Percentiles rank a stretch among this genome's conserved stretches.
phyloP scores from a whole-genome alignment of 345 rosid species.

The Pistacia integerrima region DNA sequence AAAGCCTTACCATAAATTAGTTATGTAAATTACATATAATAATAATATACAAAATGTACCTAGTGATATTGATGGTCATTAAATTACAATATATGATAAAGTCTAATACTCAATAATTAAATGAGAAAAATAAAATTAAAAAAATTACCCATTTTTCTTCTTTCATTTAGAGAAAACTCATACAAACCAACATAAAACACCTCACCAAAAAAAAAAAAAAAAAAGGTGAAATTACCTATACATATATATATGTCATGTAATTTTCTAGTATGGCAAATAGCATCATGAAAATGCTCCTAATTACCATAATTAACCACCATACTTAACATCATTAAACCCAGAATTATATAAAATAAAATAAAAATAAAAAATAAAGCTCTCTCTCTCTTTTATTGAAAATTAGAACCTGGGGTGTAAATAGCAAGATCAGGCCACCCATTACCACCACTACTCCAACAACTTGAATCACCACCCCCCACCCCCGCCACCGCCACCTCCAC shows the following conservation, averaged over 20 bases:
- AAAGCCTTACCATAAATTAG: not conserved
- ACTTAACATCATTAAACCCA: not conserved
- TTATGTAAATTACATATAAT: not conserved
- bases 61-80: not conserved
- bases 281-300: constrained; percentile 7
- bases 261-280: constrained; percentile 11
- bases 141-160: not conserved
- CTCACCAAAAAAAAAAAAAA: not conserved
- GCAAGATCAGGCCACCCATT: constrained; percentile 75
- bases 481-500: constrained; percentile 1
- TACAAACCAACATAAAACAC: constrained; percentile 15
- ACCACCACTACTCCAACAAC: constrained; percentile 40
- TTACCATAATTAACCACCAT: constrained; percentile 14
- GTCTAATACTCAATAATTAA: not conserved
- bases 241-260: constrained; percentile 8
- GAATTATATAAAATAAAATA: not conserved
- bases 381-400: constrained; percentile 30
- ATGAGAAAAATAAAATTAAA: not conserved
- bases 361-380: not conserved
- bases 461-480: constrained; percentile 33
- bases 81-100: not conserved
- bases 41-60: not conserved
- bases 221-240: constrained; percentile 4
- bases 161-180: not conserved
- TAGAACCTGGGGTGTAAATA: constrained; percentile 65